Evolutionary conservation across 805 yeast species (phyloP), one percentile per base, ranked within the genome.

Genomic region (Candida qinlingensis): DNA sequence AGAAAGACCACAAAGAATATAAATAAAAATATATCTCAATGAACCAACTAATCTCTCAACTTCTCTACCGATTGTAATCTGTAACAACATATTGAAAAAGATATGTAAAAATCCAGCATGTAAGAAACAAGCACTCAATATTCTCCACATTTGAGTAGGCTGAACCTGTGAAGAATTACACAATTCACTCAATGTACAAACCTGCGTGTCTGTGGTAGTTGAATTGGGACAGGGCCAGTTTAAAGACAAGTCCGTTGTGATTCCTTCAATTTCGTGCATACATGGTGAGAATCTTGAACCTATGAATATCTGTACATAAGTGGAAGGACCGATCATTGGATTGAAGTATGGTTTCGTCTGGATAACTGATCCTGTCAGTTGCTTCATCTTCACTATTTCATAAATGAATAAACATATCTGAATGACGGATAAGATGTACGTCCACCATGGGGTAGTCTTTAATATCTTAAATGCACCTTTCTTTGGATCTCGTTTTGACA

Each of bases 281-380:
- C 91, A 85, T 0, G 90, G 88, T 2, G 77, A 73, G 61, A 81
- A 85, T 31, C 90, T 63, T 3, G 88, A 83, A 2, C 91, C 91
- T 76, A 81, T 75, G 55, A 80, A 77, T 48, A 85, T 82, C 58
- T 80, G 73, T 1, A 83, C 68, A 56, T 82, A 82, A 0, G 83
- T 67, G 3, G 88, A 82, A 10, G 91, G 91, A 1, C 91, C 91
- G 29, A 85, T 61, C 90, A 85, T 84, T 6, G 90, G 91, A 60
- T 85, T 85, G 69, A 85, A 81, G 51, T 79, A 76, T 5, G 91
- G 91, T 55, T 81, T 64, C 0, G 87, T 80, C 59, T 81, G 87
- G 51, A 85, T 74, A 4, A 84, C 79, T 12, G 77, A 72, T 3
- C 87, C 87, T 0, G 90, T 84, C 40, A 78, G 67, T 6, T 61